These are phyloP conservation scores for barrel medic (Medicago truncatula) DNA, from an alignment of 306 rosid genomes.

Conservation along the genomic window MtrunA17r5.0-ANR NC_053042.1:15360501-15361000, in stretches of 20 bases:
- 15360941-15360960: slow-evolving; percentile 52
- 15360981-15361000: slow-evolving; percentile 38
- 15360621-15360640: background rate
- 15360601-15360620: background rate
- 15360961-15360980: slow-evolving; percentile 45
- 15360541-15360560: background rate
- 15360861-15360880: slow-evolving; percentile 62
- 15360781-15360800: slow-evolving; percentile 49
- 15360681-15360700: slow-evolving; percentile 41
- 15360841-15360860: slow-evolving; percentile 46
- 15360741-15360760: slow-evolving; percentile 47
- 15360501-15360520: background rate
- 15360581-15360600: background rate
- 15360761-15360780: slow-evolving; percentile 54
- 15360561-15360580: background rate
- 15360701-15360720: slow-evolving; percentile 69
- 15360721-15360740: slow-evolving; percentile 56
- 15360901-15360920: slow-evolving; percentile 47
- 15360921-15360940: slow-evolving; percentile 55
- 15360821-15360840: slow-evolving; percentile 37
- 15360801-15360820: slow-evolving; percentile 21
- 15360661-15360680: background rate
- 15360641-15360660: background rate
- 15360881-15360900: slow-evolving; percentile 61
- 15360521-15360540: background rate